Evolutionary conservation across 805 yeast genomes (phyloP), one percentile per base, ranked within the genome.

Genomic region (Spathaspora boniae): DNA sequence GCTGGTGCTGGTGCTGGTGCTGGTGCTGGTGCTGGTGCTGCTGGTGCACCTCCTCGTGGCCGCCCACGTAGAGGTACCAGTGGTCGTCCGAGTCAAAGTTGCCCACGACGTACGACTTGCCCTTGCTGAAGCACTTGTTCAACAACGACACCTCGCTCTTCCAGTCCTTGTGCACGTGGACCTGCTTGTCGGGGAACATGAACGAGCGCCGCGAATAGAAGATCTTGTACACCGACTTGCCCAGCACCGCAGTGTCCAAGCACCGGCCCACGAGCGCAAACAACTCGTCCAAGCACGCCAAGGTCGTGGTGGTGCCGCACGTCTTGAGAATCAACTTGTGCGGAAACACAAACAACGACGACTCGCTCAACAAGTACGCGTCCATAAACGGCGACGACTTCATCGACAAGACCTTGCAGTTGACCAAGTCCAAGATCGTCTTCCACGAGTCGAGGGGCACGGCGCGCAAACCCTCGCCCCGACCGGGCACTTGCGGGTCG

Each of bases 241-340:
- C 18, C 9, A 34, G 36, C 5, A 38, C 11, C 5, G 26, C 27
- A n/a, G 42, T 25, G 22, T 74, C 51, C 30, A 56, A 47, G 29
- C 41, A 44, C 9, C 49, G 37, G 26, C 47, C 50, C 16, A 62
- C 58, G 11, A 48, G 46, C 31, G 75, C 74, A 42, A 85, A 75
- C 33, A 91, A 60, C 33, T 75, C 71, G 18, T 76, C 78, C 18
- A 91, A 60, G 46, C 96, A 91, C 16, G 78, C 74, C 38, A 91
- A 70, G 1, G 96, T 82, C 1, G 96, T 87, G 1, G 98, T 91
- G 4, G 97, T 89, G 6, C 98, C 98, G 58, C 98, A 91, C 4
- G 98, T 91, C 60, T 91, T 91, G 53, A 91, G 70, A 33, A 91
- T 79, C 43, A 93, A 50, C 57, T 85, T 87, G 61, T 88, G 89